Evolutionary conservation across 1,284 basidiomycete species (phyloP).

Genomic region (Fomitiporia mediterranea): DNA sequence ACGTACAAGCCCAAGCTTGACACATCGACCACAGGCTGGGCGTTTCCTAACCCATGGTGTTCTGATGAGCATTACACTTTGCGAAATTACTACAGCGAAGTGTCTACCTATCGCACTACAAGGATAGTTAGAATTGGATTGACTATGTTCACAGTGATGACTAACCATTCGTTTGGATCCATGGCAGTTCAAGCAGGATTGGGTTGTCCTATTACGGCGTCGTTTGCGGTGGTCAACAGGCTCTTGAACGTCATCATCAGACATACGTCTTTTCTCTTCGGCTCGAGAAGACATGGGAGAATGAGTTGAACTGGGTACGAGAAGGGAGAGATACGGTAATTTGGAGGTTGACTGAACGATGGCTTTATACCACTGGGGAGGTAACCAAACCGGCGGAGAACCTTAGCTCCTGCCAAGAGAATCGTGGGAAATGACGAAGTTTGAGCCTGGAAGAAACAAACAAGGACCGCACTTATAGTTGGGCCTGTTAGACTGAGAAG

Average conservation of each 20-base stretch:
- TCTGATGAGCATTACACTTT: not conserved
- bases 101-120: slow-evolving; percentile 23
- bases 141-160: slow-evolving; percentile 16
- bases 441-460: not conserved
- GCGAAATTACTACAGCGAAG: not conserved
- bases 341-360: not conserved
- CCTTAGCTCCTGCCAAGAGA: not conserved
- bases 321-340: not conserved
- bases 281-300: slow-evolving; percentile 2
- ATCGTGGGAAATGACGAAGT: not conserved
- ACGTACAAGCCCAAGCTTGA: slow-evolving; percentile 32
- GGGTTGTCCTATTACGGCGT: slow-evolving; percentile 40
- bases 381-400: not conserved
- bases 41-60: slow-evolving; percentile 15
- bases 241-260: slow-evolving; percentile 9
- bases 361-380: slow-evolving; percentile 4
- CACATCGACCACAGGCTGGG: slow-evolving; percentile 26
- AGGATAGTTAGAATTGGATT: not conserved
- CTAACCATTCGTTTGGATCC: slow-evolving; percentile 43
- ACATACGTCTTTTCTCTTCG: slow-evolving; percentile 6
- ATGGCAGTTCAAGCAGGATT: slow-evolving; percentile 41
- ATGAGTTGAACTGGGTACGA: not conserved
- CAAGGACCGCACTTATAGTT: not conserved
- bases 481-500: not conserved
- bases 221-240: slow-evolving; percentile 36